These are phyloP conservation scores for Euclidium syriacum DNA, from an alignment of 345 rosid species.

Conservation along the genomic window DNA sequence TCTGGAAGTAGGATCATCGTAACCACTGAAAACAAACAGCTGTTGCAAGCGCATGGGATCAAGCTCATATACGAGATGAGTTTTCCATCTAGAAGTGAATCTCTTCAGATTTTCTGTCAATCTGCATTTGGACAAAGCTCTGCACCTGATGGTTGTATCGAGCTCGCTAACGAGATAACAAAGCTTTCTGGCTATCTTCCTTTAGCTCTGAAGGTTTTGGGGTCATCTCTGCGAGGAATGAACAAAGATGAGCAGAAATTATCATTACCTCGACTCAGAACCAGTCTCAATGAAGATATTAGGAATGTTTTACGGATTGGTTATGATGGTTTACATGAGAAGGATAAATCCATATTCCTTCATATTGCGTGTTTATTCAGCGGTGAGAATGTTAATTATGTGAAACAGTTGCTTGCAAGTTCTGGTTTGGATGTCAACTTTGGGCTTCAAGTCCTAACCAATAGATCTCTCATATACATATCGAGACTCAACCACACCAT, in stretches of 20 bases:
- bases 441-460: constrained; percentile 10
- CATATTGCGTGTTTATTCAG: constrained; percentile 36
- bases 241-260: constrained; percentile 8
- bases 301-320: constrained; percentile 12
- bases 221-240: constrained; percentile 18
- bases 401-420: constrained; percentile 7
- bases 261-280: constrained; percentile 14
- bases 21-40: constrained; percentile 45
- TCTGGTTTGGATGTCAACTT: background rate
- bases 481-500: background rate
- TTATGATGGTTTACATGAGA: constrained; percentile 27
- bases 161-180: constrained; percentile 7
- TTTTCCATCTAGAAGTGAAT: background rate
- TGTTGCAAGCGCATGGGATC: constrained; percentile 15
- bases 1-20: constrained; percentile 50
- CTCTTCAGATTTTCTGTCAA: constrained; percentile 20
- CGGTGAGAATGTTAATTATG: background rate
- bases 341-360: constrained; percentile 26
- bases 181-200: constrained; percentile 31
- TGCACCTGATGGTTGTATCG: background rate
- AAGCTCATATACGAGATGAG: background rate
- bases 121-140: constrained; percentile 8
- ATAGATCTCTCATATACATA: constrained; percentile 23
- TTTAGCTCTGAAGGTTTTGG: constrained; percentile 34
- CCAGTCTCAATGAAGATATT: constrained; percentile 14